Conservation (phyloP, 1,139 yeast genomes). For the Wickerhamomyces sp. region DNA sequence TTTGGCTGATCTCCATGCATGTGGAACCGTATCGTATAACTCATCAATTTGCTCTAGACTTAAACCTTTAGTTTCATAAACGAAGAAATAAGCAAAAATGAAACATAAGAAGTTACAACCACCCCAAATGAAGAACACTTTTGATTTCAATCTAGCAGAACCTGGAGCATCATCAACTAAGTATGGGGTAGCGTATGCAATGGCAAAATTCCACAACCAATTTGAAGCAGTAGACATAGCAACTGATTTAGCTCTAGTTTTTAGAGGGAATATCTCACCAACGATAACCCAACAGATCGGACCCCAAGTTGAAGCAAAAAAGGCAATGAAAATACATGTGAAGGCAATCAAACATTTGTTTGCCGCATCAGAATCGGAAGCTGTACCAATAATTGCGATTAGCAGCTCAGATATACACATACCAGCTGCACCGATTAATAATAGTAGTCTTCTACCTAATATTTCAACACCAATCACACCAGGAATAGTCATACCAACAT, state of each 20-base stretch:
- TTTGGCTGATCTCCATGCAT: conserved; percentile 40
- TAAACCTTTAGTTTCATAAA: conserved; percentile 64
- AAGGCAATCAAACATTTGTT: conserved; percentile 62
- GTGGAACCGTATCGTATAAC: conserved; percentile 39
- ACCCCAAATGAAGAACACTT: conserved; percentile 76
- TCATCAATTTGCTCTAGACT: conserved; percentile 64
- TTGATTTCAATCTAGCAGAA: conserved; percentile 57
- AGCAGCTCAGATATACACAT: conserved; percentile 59
- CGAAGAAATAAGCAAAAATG: conserved; percentile 51
- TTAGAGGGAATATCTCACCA: conserved; percentile 69
- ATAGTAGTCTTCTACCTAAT: conserved; percentile 48
- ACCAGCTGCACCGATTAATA: conserved; percentile 51
- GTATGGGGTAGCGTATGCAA: conserved; percentile 71
- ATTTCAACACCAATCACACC: conserved; percentile 53
- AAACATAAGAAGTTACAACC: conserved; percentile 37
- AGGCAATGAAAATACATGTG: conserved; percentile 66
- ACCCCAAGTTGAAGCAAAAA: conserved; percentile 80
- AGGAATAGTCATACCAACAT: conserved; percentile 59
- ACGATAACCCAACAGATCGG: conserved; percentile 75
- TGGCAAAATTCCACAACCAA: conserved; percentile 73
- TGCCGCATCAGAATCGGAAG: conserved; percentile 33
- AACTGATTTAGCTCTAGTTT: conserved; percentile 71
- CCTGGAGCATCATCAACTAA: conserved; percentile 60
- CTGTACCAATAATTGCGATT: conserved; percentile 55
- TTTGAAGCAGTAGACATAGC: conserved; percentile 73